Conservation (phyloP, 2,329 filamentous ascomycete species). For the Emmonsia crescens region DNA sequence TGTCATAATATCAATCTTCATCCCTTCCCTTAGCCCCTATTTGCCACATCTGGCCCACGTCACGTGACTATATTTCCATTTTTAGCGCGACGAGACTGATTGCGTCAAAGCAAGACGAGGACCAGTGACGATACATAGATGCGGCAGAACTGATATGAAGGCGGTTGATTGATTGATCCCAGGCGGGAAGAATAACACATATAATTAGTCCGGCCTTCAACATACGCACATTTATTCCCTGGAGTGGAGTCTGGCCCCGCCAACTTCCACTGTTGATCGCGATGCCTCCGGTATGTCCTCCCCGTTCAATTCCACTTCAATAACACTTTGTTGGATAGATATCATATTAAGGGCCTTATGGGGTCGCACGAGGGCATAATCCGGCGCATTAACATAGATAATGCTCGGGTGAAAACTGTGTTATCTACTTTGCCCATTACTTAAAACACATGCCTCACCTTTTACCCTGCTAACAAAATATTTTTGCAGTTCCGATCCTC, state of each 20-base stretch:
- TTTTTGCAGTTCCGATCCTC: slow-evolving; percentile 42
- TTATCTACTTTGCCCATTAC: neutral
- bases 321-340: neutral
- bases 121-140: neutral
- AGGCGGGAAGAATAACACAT: neutral
- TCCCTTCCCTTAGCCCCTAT: neutral
- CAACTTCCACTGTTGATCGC: neutral
- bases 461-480: neutral
- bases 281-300: neutral
- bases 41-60: neutral
- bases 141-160: neutral
- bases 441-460: neutral
- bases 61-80: neutral
- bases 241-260: neutral
- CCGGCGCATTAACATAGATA: neutral
- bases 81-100: neutral
- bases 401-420: neutral
- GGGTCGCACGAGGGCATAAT: neutral
- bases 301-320: neutral
- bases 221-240: neutral
- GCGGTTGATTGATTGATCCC: neutral
- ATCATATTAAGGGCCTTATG: neutral
- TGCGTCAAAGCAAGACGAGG: neutral
- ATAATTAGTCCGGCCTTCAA: neutral
- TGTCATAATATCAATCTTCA: neutral